Evolutionary conservation across 495 filamentous ascomycete species (phyloP).

Genomic region (Penicillium odoratum): DNA sequence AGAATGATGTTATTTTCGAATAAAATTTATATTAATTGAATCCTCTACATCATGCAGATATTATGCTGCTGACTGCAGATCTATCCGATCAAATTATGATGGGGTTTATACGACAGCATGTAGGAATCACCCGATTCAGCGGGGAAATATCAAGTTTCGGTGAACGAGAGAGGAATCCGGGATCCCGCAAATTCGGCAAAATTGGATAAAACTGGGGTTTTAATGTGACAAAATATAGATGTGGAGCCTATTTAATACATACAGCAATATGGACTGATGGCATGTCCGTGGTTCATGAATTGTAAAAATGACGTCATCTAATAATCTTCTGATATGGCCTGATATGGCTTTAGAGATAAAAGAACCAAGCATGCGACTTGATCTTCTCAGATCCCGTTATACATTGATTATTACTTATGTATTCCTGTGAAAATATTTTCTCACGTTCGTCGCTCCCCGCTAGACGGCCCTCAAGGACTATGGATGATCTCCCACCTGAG

Average conservation of each 20-base stretch:
- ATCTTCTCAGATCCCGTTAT: background rate
- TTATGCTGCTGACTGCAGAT: background rate
- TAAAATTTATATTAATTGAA: background rate
- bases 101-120: background rate
- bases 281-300: too few relatives aligned
- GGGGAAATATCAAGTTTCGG: slow-evolving; percentile 18
- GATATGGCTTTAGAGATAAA: too few relatives aligned
- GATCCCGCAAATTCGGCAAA: slow-evolving; percentile 23
- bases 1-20: background rate
- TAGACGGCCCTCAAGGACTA: background rate
- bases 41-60: background rate
- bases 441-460: background rate
- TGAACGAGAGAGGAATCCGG: slow-evolving; percentile 31
- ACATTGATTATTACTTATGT: background rate
- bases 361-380: background rate
- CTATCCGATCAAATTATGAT: background rate
- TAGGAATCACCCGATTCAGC: background rate
- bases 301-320: too few relatives aligned
- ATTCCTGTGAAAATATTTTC: background rate
- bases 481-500: background rate
- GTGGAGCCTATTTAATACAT: background rate
- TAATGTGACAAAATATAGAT: background rate
- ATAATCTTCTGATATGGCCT: too few relatives aligned
- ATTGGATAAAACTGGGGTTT: slow-evolving; percentile 8
- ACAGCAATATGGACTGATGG: too few relatives aligned